A percentile compares a stretch with the other conserved stretches of the same genome.
Evolutionary conservation across 1,284 basidiomycete species (phyloP).

Genomic region (Pisolithus thermaeus): DNA sequence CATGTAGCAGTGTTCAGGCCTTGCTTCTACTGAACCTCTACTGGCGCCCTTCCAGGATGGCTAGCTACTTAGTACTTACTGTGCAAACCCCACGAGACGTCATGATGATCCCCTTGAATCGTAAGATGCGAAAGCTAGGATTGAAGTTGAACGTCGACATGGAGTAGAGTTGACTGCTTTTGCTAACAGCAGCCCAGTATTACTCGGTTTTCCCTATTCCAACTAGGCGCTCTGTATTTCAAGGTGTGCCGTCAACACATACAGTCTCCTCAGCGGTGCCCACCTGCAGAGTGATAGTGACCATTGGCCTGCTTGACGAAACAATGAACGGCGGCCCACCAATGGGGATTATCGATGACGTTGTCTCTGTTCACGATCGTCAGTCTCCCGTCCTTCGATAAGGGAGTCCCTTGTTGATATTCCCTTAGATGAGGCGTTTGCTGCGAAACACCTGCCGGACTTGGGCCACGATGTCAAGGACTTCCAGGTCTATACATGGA

Average conservation of each 20-base stretch:
- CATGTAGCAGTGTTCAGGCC: too few species aligned
- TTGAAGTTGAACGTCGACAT: too few species aligned
- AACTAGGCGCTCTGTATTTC: neutral
- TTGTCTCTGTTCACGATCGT: slow-evolving; percentile 78
- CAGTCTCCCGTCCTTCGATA: slow-evolving; percentile 28
- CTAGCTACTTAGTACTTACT: too few species aligned
- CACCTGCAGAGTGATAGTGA: slow-evolving; percentile 43
- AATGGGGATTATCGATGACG: slow-evolving; percentile 75
- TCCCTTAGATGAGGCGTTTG: slow-evolving; percentile 80
- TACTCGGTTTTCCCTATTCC: neutral
- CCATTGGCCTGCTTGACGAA: slow-evolving; percentile 77
- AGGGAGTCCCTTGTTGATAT: slow-evolving; percentile 16
- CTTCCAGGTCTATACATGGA: slow-evolving; percentile 87
- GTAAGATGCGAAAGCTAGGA: too few species aligned
- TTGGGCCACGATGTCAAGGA: slow-evolving; percentile 94
- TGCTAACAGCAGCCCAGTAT: too few species aligned
- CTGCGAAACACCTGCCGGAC: slow-evolving; percentile 93
- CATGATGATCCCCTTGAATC: too few species aligned
- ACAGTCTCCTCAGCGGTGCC: neutral
- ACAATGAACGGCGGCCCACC: slow-evolving; percentile 67
- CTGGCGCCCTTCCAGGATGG: too few species aligned
- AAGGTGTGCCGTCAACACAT: slow-evolving; percentile 6
- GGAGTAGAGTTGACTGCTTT: too few species aligned
- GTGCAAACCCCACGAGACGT: too few species aligned
- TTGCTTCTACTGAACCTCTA: too few species aligned